These are phyloP conservation scores for Malassezia globosa DNA, from an alignment of 1,284 basidiomycete species.

Conservation along the genomic window DNA sequence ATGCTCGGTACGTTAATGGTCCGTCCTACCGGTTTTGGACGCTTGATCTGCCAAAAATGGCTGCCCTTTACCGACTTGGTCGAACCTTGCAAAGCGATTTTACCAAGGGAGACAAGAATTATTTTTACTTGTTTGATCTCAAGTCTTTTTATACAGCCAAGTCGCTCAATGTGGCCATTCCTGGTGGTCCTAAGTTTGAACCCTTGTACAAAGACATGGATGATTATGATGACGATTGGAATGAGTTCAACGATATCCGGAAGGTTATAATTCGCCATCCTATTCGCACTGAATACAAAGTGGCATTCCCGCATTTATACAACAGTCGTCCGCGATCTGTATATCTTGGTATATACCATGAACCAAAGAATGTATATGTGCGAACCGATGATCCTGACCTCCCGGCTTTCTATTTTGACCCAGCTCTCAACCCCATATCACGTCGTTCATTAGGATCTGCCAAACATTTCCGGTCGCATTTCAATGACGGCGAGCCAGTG, in stretches of 20 bases:
- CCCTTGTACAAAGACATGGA: constrained; percentile 70
- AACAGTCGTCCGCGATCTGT: constrained; percentile 95
- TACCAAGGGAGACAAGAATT: constrained; percentile 69
- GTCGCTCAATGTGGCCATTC: constrained; percentile 87
- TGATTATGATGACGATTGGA: constrained; percentile 97
- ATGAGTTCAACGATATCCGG: constrained; percentile 99
- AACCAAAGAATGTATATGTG: constrained; percentile 94
- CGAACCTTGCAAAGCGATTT: constrained; percentile 84
- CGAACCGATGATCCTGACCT: constrained; percentile 96
- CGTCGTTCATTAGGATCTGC: constrained; percentile 27
- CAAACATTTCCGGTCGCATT: constrained; percentile 28
- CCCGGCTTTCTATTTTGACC: constrained; percentile 99
- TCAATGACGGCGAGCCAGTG: constrained; percentile 36
- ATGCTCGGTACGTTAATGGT: constrained; percentile 67
- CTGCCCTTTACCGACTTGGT: constrained; percentile 88
- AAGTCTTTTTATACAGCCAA: constrained; percentile 98
- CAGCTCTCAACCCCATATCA: constrained; percentile 66
- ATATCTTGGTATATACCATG: constrained; percentile 80
- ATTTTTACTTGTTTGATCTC: constrained; percentile 82
- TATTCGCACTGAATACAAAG: constrained; percentile 97
- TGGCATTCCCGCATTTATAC: constrained; percentile 97
- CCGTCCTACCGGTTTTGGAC: constrained; percentile 88
- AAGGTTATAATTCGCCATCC: constrained; percentile 99
- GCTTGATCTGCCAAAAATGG: constrained; percentile 83
- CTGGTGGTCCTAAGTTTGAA: constrained; percentile 87